A percentile compares a stretch with the other conserved stretches of the same genome.
phyloP scores from a whole-genome alignment of 2,329 filamentous ascomycete species.

The Pseudocercospora macadamiae region DNA sequence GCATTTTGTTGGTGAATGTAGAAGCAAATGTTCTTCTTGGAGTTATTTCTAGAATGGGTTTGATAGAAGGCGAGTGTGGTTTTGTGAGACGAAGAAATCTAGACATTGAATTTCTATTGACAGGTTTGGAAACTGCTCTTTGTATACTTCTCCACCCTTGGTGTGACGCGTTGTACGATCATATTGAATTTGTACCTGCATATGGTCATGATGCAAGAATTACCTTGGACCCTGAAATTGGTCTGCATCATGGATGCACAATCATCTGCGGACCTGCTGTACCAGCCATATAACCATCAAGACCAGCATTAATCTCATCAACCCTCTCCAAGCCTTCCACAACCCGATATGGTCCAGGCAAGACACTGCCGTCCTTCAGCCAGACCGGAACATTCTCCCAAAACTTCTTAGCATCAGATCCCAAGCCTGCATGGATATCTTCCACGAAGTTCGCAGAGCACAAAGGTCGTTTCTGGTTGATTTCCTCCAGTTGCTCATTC shows the following conservation, averaged over 20 bases:
- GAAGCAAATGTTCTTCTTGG: slow-evolving; percentile 18
- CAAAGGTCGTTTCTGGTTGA: neutral
- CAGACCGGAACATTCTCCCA: slow-evolving; percentile 11
- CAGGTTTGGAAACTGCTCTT: neutral
- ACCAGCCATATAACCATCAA: slow-evolving; percentile 10
- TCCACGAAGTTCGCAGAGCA: slow-evolving; percentile 6
- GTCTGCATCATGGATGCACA: neutral
- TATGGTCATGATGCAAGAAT: slow-evolving; percentile 19
- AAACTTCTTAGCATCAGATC: neutral
- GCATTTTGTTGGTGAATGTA: slow-evolving; percentile 45
- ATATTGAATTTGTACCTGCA: slow-evolving; percentile 2
- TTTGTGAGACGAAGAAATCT: neutral
- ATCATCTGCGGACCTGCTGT: slow-evolving; percentile 7
- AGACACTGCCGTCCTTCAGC: slow-evolving; percentile 2
- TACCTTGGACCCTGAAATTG: too few relatives aligned
- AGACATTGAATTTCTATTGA: neutral
- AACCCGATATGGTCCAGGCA: neutral
- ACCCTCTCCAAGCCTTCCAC: slow-evolving; percentile 5
- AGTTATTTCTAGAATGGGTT: neutral
- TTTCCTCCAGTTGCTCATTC: neutral
- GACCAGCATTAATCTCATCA: slow-evolving; percentile 14
- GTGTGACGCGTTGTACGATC: slow-evolving; percentile 3
- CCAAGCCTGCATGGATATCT: neutral
- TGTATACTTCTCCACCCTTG: neutral
- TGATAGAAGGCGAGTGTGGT: neutral